Evolutionary conservation across 148 eudicot genomes (phyloP).

Genomic region (Suaeda aralocaspica): DNA sequence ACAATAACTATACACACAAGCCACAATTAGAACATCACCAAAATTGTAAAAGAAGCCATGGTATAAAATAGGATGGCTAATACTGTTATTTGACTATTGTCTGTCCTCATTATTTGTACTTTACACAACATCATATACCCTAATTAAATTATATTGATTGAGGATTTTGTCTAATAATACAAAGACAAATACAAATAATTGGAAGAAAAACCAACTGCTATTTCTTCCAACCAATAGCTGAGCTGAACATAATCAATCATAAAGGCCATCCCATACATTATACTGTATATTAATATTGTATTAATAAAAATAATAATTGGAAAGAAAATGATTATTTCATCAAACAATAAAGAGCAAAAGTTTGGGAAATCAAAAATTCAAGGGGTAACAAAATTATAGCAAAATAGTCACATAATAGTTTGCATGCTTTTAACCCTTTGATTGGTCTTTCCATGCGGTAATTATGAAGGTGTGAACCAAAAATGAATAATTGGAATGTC

Average conservation of each 20-base stretch:
- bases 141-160: conserved; percentile 3
- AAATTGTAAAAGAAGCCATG: no score
- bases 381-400: conserved; percentile 10
- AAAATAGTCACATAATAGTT: neutral
- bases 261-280: neutral
- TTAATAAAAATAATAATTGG: neutral
- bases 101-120: no score
- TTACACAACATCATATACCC: neutral
- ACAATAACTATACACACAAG: no score
- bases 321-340: conserved; percentile 1
- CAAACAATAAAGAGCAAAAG: neutral
- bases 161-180: conserved; percentile 10
- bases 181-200: conserved; percentile 17
- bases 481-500: neutral
- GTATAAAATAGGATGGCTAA: no score
- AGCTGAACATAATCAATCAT: conserved; percentile 1
- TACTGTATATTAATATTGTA: no score
- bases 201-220: neutral
- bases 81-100: no score
- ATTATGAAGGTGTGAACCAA: conserved; percentile 15
- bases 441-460: conserved; percentile 21
- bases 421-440: conserved; percentile 9
- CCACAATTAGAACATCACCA: no score
- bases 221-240: conserved; percentile 2
- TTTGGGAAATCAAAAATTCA: neutral